Evolutionary conservation across 805 yeast genomes (phyloP), one percentile per base, ranked within the genome.

Genomic region (Lachancea mirantina): DNA sequence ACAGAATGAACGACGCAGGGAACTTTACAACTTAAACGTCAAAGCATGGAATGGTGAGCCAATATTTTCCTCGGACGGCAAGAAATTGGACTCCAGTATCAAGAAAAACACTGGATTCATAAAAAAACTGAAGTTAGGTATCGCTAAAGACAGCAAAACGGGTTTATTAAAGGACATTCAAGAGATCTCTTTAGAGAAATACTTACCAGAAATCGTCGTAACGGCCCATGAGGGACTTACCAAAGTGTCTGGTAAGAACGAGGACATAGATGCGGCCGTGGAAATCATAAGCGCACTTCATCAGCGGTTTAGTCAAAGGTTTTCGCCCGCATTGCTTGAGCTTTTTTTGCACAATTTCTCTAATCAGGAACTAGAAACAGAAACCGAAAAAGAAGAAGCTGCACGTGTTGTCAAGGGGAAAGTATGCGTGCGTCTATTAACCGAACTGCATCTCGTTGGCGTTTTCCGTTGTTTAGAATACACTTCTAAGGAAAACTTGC

Each of bases 61-160:
- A 13, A 57, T 58, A n/a, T 49, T 51, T 32, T 47, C 49, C n/a
- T 26, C 49, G 9, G 35, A 43, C 6, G 39, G 36, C 10, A 31
- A 45, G 7, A 72, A 70, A 40, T 54, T 76, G 7, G 95, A 87
- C 50, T 64, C 94, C 0, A 79, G 88, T 36, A 62, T 87, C 43
- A 87, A 87, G 63, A 83, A 79, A 53, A 84, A 88, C 50, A 74
- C 84, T 3, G 80, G 85, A 0, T 82, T 84, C 48, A 76, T 85
- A 31, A 81, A 78, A 51, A 80, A 79, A 45, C 50, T 87, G 32
- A 69, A 77, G 41, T 63, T 70, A 2, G 64, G 77, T 2, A 55
- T 85, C 15, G 69, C 62, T 23, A 67, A 66, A 23, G 88, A 78
- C 5, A 67, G 67, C 23, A 55, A 56, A 35, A 44, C 51, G 1